Evolutionary conservation across 257 asterid genomes (phyloP), one percentile per base, ranked within the genome.

Genomic region (Solanum virginianum): DNA sequence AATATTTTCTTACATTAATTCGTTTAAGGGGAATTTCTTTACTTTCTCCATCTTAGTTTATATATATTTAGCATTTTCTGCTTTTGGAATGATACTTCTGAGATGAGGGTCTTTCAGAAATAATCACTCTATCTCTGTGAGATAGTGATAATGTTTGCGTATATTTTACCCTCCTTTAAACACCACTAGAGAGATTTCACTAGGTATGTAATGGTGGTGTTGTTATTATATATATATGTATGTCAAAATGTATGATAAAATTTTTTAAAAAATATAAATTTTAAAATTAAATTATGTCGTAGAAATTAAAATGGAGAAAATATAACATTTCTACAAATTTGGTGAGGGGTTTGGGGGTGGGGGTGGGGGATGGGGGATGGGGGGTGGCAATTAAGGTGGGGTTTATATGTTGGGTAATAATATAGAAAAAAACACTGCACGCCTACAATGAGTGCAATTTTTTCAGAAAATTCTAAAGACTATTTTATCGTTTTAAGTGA

Each of bases 121-220:
- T 0, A 36, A 36, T 6, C 0, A 3, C 41, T 36, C 6, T 36
- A 36, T 36, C 41, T 36, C 1, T 36, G 4, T 36, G 41, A 36
- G 41, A 0, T 36, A 36, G 41, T 36, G 6, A 36, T 36, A 36
- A 36, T 0, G 6, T 36, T 1, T 36, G 41, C 41, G 6, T 36
- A 0, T 4, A 36, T 36, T 36, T 36, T 36, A 36, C 0, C 1
- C 41, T 36, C 0, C 0, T 36, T 36, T 0, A 36, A 6, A 36
- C 41, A 0, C 6, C 5, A 36, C 0, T 36, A 4, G 1, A 0
- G 1, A 5, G 0, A 36, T 36, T 36, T 0, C 6, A 36, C 6
- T 4, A 0, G 41, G 1, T 36, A 36, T 36, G 1, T 36, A 0
- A 0, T 36, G 1, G 4, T 36, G 6, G 0, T 36, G 1, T 4